phyloP scores from a whole-genome alignment of 805 yeast species.

The Torulaspora maleeae region DNA sequence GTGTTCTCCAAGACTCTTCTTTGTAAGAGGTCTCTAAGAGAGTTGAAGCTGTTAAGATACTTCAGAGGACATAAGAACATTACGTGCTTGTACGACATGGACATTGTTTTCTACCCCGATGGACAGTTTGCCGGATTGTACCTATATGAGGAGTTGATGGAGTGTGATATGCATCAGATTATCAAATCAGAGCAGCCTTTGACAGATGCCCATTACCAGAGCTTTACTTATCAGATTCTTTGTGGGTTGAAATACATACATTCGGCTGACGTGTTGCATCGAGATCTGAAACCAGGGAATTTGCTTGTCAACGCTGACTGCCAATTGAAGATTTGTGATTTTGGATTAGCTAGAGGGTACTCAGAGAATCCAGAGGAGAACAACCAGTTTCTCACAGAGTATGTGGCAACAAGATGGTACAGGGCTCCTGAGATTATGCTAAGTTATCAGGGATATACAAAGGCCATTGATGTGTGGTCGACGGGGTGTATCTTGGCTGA shows the following conservation, averaged over 20 bases:
- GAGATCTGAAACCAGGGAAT: slow-evolving; percentile 94
- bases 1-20: slow-evolving; percentile 86
- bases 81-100: slow-evolving; percentile 91
- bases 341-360: slow-evolving; percentile 92
- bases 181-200: slow-evolving; percentile 89
- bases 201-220: slow-evolving; percentile 92
- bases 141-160: slow-evolving; percentile 94
- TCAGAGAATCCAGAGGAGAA: slow-evolving; percentile 76
- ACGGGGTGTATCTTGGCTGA: slow-evolving; percentile 97
- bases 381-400: slow-evolving; percentile 93
- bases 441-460: slow-evolving; percentile 88
- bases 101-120: slow-evolving; percentile 64
- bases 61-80: slow-evolving; percentile 96
- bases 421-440: slow-evolving; percentile 98
- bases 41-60: slow-evolving; percentile 82
- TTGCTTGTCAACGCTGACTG: slow-evolving; percentile 92
- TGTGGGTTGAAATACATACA: slow-evolving; percentile 90
- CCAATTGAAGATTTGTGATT: slow-evolving; percentile 93
- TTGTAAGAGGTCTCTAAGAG: slow-evolving; percentile 88
- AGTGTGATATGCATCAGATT: slow-evolving; percentile 97
- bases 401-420: slow-evolving; percentile 98
- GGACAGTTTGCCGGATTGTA: slow-evolving; percentile 85
- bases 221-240: slow-evolving; percentile 83
- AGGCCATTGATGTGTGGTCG: slow-evolving; percentile 97
- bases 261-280: slow-evolving; percentile 85